These are phyloP conservation scores for Cryptosporidium sp. DNA, from an alignment of 169 alveolate genomes.

Conservation along the genomic window DNA sequence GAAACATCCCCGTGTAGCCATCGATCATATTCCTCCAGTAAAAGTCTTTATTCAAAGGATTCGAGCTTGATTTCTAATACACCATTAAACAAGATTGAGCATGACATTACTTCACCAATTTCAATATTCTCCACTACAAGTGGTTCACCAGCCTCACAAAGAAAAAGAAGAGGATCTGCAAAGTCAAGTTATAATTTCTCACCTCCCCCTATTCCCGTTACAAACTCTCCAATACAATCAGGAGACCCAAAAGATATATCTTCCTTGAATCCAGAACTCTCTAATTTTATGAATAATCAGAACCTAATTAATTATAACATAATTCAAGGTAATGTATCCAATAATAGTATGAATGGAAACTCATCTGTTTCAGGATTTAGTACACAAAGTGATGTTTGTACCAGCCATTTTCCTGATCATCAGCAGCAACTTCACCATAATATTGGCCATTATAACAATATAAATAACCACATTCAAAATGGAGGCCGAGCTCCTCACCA, in stretches of 20 bases:
- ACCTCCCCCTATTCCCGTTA: constrained; percentile 74
- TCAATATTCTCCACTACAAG: constrained; percentile 54
- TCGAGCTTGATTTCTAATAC: constrained; percentile 19
- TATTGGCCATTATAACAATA: neutral
- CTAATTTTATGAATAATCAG: constrained; percentile 2
- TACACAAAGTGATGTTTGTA: neutral
- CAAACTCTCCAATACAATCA: constrained; percentile 22
- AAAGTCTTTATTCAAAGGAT: constrained; percentile 19
- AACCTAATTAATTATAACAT: neutral
- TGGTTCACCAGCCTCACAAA: constrained; percentile 49
- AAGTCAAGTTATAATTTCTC: constrained; percentile 39
- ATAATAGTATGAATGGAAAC: neutral
- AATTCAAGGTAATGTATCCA: neutral
- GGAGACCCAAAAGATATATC: constrained; percentile 1
- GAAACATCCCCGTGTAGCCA: constrained; percentile 67
- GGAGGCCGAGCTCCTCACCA: neutral
- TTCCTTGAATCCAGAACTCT: neutral
- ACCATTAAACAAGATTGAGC: constrained; percentile 28
- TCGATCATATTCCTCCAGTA: constrained; percentile 36
- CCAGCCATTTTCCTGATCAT: neutral
- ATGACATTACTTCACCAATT: constrained; percentile 49
- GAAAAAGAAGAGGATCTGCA: constrained; percentile 36
- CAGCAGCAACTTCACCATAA: neutral
- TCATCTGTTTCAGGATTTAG: neutral
- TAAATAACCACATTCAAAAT: neutral